Evolutionary conservation across 1,284 basidiomycete genomes (phyloP), one percentile per base, ranked within the genome.

Genomic region (Xerocomus minutiporus): DNA sequence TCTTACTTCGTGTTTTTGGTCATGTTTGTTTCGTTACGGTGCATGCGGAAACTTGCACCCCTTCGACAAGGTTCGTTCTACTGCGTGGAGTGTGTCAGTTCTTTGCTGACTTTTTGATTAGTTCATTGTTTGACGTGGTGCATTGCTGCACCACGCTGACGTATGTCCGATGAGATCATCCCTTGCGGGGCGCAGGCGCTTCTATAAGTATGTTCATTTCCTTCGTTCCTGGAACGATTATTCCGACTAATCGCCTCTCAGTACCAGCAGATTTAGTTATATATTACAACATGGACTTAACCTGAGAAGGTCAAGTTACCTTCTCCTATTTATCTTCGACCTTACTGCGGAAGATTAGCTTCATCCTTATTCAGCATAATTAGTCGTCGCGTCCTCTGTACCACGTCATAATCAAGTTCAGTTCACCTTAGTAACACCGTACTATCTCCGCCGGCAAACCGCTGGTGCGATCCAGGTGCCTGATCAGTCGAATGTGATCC

Each of bases 1-100:
- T 66, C 55, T 3, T 61, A 63, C 49, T 48, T 56, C 8, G 28
- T 56, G 4, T 51, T 48, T 25, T 53, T 15, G n/a, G 29, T 64
- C 25, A 15, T 55, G 4, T 51, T 48, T 48, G 23, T 59, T 13
- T 38, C 25, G n/a, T 11, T 51, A 6, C 51, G 46, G 6, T n/a
- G 23, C 29, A 39, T 64, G 5, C 41, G 25, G 20, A 53, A 4
- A 39, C 20, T 53, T 15, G 7, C 40, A n/a, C 57, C 53, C 5
- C 20, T 55, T 9, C 63, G 32, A 26, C 26, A 36, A 31, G 47
- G 63, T 67, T 7, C 15, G 62, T 53, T 15, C 36, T 11, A 17
- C 13, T n/a, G 4, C 15, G 13, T 4, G 15, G 4, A n/a, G 23
- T 38, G n/a, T 3, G 28, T 4, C 5, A 0, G 11, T 26, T 17